Percentiles rank a stretch among this genome's conserved stretches.
phyloP scores from a whole-genome alignment of 2,329 filamentous ascomycete species.

The Septoria petroselini region DNA sequence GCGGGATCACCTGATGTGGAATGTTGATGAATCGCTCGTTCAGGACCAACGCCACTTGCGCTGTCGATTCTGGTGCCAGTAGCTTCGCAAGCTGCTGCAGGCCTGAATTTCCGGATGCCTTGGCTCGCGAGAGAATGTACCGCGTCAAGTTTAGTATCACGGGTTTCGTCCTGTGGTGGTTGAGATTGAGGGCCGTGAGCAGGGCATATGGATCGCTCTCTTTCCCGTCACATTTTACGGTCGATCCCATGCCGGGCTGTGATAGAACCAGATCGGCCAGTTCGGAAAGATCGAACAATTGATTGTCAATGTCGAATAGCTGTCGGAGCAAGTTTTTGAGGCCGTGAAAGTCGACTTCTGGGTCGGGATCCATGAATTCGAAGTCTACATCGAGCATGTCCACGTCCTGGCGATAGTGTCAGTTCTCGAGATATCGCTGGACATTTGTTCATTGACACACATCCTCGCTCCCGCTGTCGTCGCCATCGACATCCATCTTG shows the following conservation, averaged over 20 bases:
- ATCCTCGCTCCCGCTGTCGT: conserved; percentile 37
- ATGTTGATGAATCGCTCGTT: conserved; percentile 95
- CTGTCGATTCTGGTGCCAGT: conserved; percentile 34
- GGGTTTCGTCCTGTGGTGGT: conserved; percentile 70
- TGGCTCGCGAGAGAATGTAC: conserved; percentile 63
- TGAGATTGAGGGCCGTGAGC: conserved; percentile 79
- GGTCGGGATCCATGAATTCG: conserved; percentile 96
- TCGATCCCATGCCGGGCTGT: conserved; percentile 85
- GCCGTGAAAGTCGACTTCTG: conserved; percentile 89
- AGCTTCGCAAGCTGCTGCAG: conserved; percentile 40
- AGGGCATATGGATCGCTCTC: conserved; percentile 91
- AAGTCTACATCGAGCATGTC: conserved; percentile 95
- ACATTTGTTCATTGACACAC: conserved; percentile 27
- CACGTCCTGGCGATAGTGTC: conserved; percentile 62
- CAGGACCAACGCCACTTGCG: conserved; percentile 77
- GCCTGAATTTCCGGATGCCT: conserved; percentile 43
- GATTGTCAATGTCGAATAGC: conserved; percentile 82
- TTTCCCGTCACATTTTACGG: conserved; percentile 94
- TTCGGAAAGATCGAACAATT: conserved; percentile 81
- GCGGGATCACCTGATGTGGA: conserved; percentile 86
- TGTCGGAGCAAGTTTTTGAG: conserved; percentile 86
- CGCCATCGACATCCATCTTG: conserved; percentile 41
- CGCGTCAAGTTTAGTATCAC: conserved; percentile 66
- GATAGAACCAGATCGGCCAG: conserved; percentile 82
- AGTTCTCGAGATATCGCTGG: neutral